These are phyloP conservation scores for Candida germanica DNA, from an alignment of 805 yeast genomes.

Conservation along the genomic window DNA sequence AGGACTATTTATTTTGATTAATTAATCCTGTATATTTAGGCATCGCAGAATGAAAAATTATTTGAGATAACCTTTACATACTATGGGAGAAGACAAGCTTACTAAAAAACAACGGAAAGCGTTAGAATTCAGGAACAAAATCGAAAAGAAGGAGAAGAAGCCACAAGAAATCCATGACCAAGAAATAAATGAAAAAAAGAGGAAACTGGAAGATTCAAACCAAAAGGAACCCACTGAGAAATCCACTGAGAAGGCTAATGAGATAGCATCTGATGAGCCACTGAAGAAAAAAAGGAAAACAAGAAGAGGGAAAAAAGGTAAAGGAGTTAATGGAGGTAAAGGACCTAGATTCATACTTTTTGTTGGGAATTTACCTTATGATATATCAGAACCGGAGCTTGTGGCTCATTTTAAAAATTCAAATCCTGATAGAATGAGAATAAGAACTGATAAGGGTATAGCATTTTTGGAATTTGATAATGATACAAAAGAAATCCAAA, in stretches of 20 bases:
- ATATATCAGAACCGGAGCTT: constrained; percentile 58
- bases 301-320: constrained; percentile 74
- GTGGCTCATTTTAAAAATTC: constrained; percentile 68
- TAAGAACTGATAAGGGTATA: constrained; percentile 83
- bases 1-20: background rate
- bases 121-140: constrained; percentile 51
- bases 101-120: constrained; percentile 69
- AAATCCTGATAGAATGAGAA: constrained; percentile 71
- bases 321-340: constrained; percentile 44
- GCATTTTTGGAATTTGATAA: constrained; percentile 83
- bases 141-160: constrained; percentile 32
- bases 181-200: constrained; percentile 23
- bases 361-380: constrained; percentile 87
- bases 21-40: constrained; percentile 5
- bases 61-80: no score
- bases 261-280: constrained; percentile 17
- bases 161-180: constrained; percentile 27
- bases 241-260: constrained; percentile 11
- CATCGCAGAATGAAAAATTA: no score
- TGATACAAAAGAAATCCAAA: constrained; percentile 60
- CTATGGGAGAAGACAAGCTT: constrained; percentile 36
- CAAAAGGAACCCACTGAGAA: constrained; percentile 5
- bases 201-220: constrained; percentile 12
- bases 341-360: constrained; percentile 77
- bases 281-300: constrained; percentile 68